Evolutionary conservation across 2,329 filamentous ascomycete species (phyloP).

Genomic region (Colletotrichum noveboracense): DNA sequence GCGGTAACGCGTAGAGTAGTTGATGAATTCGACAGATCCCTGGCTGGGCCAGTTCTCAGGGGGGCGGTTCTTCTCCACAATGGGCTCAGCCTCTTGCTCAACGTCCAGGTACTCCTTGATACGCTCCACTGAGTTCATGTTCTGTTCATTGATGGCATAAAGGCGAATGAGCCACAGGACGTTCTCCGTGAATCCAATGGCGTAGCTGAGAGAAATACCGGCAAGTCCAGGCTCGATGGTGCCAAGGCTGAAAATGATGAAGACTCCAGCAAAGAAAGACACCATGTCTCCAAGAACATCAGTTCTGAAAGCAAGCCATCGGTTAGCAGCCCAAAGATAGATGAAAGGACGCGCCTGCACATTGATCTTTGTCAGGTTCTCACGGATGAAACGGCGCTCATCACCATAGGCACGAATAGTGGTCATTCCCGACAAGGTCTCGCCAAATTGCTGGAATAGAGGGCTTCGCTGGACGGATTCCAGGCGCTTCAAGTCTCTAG

Average conservation of each 20-base stretch:
- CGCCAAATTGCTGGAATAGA: constrained; percentile 96
- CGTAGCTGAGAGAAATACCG: constrained; percentile 93
- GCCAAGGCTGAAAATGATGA: constrained; percentile 84
- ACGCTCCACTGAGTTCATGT: constrained; percentile 98
- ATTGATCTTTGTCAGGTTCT: constrained; percentile 89
- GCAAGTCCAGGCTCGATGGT: constrained; percentile 88
- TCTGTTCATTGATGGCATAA: constrained; percentile 95
- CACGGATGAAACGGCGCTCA: constrained; percentile 88
- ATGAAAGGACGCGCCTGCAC: constrained; percentile 92
- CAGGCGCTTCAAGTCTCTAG: constrained; percentile 92
- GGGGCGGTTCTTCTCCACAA: constrained; percentile 81
- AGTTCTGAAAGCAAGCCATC: constrained; percentile 93
- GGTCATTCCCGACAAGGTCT: constrained; percentile 92
- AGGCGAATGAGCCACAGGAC: constrained; percentile 94
- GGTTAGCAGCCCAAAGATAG: constrained; percentile 94
- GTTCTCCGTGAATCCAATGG: constrained; percentile 96
- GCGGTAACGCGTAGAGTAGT: constrained; percentile 90
- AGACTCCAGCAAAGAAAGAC: constrained; percentile 90
- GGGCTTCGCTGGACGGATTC: constrained; percentile 95
- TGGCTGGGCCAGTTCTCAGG: constrained; percentile 82
- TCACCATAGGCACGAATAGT: constrained; percentile 97
- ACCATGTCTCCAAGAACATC: constrained; percentile 91
- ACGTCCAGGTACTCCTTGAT: constrained; percentile 97
- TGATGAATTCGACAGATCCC: constrained; percentile 85
- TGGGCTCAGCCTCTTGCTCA: constrained; percentile 84